Evolutionary conservation across 306 rosid genomes (phyloP).

Genomic region (Ceratonia siliqua): DNA sequence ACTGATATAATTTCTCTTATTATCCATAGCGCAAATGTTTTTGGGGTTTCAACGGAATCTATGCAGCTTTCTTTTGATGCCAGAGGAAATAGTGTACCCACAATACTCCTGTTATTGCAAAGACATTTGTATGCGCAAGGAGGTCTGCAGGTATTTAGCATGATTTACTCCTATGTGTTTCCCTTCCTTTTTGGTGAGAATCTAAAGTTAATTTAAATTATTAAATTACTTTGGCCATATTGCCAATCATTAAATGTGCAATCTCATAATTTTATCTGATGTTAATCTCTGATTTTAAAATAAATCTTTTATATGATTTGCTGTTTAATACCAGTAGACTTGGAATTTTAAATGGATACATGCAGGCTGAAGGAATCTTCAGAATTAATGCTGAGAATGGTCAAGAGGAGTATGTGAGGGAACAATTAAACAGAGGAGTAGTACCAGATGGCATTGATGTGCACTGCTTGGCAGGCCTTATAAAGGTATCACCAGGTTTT

Average conservation of each 20-base stretch:
- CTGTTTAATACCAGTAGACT: slow-evolving; percentile 7
- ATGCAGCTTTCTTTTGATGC: slow-evolving; percentile 90
- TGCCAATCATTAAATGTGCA: neutral
- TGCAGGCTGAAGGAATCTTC: slow-evolving; percentile 83
- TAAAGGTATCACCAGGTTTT: slow-evolving; percentile 50
- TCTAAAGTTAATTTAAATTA: neutral
- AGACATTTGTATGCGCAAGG: slow-evolving; percentile 69
- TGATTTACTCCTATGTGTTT: neutral
- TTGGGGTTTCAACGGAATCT: slow-evolving; percentile 84
- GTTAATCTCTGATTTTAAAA: neutral
- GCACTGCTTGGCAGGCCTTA: slow-evolving; percentile 76
- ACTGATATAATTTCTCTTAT: slow-evolving; percentile 31
- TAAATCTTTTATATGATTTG: neutral
- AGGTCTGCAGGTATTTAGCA: slow-evolving; percentile 66
- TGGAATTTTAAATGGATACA: slow-evolving; percentile 27
- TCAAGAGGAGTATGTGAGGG: slow-evolving; percentile 82
- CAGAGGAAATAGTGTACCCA: slow-evolving; percentile 86
- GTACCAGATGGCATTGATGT: slow-evolving; percentile 61
- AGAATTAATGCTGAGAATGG: slow-evolving; percentile 79
- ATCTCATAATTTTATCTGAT: neutral
- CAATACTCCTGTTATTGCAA: slow-evolving; percentile 75
- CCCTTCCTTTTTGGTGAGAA: neutral
- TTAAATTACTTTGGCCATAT: neutral
- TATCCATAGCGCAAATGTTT: slow-evolving; percentile 62
- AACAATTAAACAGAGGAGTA: slow-evolving; percentile 66